Evolutionary conservation across 1,284 basidiomycete species (phyloP).

Genomic region (Cutaneotrichosporon cutaneum): DNA sequence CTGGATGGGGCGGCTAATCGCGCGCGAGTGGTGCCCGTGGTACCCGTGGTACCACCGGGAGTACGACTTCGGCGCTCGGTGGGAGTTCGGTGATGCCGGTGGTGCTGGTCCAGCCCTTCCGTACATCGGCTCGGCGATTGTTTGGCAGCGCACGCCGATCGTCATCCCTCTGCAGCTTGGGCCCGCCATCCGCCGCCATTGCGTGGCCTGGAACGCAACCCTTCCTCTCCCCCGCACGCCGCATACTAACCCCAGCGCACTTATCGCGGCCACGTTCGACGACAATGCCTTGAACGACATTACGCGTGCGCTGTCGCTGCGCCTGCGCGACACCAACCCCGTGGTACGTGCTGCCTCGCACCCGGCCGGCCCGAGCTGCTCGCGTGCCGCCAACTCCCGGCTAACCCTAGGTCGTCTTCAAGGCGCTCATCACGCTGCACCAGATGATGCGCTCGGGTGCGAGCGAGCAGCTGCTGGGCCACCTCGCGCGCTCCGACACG

Average conservation of each 20-base stretch:
- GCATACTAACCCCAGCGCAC: constrained; percentile 61
- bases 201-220: no score
- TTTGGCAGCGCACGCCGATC: no score
- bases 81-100: no score
- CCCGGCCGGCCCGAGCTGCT: not conserved
- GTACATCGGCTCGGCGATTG: no score
- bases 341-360: constrained; percentile 61
- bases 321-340: constrained; percentile 84
- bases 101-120: no score
- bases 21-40: no score
- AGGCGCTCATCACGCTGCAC: constrained; percentile 90
- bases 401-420: constrained; percentile 78
- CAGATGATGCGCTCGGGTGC: constrained; percentile 92
- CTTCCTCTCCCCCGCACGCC: no score
- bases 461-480: constrained; percentile 83
- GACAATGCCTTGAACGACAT: constrained; percentile 91
- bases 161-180: no score
- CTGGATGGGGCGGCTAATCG: no score
- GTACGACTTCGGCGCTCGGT: no score
- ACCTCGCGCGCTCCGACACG: constrained; percentile 74
- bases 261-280: constrained; percentile 92
- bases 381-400: not conserved
- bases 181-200: no score
- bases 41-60: no score
- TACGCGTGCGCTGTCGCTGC: constrained; percentile 75